Evolutionary conservation across 371 early-diverging fungal genomes (phyloP).

Genomic region (Actinomucor elegans): DNA sequence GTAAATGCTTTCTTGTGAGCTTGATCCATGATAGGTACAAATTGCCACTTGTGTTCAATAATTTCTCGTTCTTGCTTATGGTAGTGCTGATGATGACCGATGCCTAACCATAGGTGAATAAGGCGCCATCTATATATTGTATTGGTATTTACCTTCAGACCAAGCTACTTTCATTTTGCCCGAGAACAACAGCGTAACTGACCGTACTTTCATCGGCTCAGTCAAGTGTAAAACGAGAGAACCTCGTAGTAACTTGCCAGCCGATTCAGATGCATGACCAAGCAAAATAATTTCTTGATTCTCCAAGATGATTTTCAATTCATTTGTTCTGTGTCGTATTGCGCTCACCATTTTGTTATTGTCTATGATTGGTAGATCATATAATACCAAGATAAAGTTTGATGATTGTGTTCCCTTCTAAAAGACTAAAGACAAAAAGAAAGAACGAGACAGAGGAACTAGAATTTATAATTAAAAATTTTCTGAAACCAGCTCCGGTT

Average conservation of each 20-base stretch:
- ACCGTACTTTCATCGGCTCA: constrained; percentile 43
- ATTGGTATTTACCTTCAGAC: constrained; percentile 35
- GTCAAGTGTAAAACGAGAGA: constrained; percentile 22
- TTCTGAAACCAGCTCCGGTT: not conserved
- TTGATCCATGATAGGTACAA: constrained; percentile 23
- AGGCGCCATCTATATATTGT: not conserved
- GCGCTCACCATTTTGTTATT: constrained; percentile 11
- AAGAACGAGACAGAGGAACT: not conserved
- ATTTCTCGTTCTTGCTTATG: constrained; percentile 40
- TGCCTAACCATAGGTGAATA: constrained; percentile 13
- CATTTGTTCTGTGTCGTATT: constrained; percentile 22
- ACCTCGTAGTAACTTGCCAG: constrained; percentile 42
- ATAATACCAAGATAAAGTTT: too few species aligned
- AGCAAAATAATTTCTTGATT: constrained; percentile 30
- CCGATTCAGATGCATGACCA: constrained; percentile 39
- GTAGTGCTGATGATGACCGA: constrained; percentile 43
- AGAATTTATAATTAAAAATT: not conserved
- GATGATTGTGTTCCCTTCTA: too few species aligned
- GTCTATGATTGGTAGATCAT: not conserved
- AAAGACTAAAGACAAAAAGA: not conserved
- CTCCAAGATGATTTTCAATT: constrained; percentile 32
- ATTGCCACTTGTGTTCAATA: constrained; percentile 37
- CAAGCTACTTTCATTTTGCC: constrained; percentile 52
- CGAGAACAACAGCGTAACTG: constrained; percentile 28
- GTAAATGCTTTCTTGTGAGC: constrained; percentile 17